Percentiles rank a stretch among this genome's conserved stretches.
Evolutionary conservation across 1,139 yeast species (phyloP).

Genomic region (Candida gigantensis): DNA sequence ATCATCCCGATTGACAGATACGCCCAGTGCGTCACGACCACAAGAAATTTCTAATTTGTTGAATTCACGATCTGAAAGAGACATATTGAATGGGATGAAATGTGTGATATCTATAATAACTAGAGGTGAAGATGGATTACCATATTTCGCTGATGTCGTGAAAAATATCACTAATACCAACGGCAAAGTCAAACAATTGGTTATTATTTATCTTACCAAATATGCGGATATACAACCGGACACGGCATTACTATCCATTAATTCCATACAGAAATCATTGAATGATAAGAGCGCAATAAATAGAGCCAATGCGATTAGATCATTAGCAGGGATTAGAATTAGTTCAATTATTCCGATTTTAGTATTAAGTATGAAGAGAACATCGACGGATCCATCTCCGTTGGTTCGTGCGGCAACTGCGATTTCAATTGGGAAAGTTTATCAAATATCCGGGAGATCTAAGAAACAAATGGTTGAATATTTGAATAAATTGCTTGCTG

Average conservation of each 20-base stretch:
- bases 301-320: slow-evolving; percentile 74
- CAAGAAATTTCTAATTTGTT: slow-evolving; percentile 66
- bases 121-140: slow-evolving; percentile 59
- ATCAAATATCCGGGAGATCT: slow-evolving; percentile 34
- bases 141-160: slow-evolving; percentile 83
- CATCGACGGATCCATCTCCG: slow-evolving; percentile 71
- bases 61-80: slow-evolving; percentile 71
- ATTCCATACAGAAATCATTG: slow-evolving; percentile 84
- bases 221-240: slow-evolving; percentile 89
- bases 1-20: slow-evolving; percentile 61
- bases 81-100: slow-evolving; percentile 73
- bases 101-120: slow-evolving; percentile 69
- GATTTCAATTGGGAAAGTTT: slow-evolving; percentile 70
- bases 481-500: slow-evolving; percentile 58
- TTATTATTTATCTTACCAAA: slow-evolving; percentile 71
- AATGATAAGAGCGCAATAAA: slow-evolving; percentile 67
- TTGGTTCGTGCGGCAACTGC: slow-evolving; percentile 81
- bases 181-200: slow-evolving; percentile 70
- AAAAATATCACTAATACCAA: slow-evolving; percentile 80
- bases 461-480: slow-evolving; percentile 47
- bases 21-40: slow-evolving; percentile 54
- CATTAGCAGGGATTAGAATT: slow-evolving; percentile 78
- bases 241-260: slow-evolving; percentile 81
- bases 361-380: slow-evolving; percentile 68
- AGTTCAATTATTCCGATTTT: slow-evolving; percentile 81